Evolutionary conservation across 345 rosid genomes (phyloP), one percentile per base, ranked within the genome.

Genomic region (Populus alba): DNA sequence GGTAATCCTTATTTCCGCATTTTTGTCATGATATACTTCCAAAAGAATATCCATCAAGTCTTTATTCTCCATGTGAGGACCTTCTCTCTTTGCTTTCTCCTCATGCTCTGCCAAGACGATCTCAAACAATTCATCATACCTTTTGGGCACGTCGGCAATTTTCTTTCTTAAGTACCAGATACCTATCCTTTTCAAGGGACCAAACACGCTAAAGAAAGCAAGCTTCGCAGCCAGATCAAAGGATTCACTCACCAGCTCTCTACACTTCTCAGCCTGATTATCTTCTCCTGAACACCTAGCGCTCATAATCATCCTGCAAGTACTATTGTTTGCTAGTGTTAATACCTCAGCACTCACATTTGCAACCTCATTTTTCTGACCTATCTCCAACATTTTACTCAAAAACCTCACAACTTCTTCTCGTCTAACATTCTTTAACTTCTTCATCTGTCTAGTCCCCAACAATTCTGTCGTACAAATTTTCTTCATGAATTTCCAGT

Each of bases 401-500:
- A 78, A 16, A 62, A 83, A 62, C 45, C 78, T 6, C 72, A 15
- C 70, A 41, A 41, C 49, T 39, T 79, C 83, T n/a, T 82, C 80
- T 0, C 18, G 73, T 9, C 85, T 77, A 9, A 67, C 5, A 15
- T 16, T 55, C 53, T 77, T 9, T 13, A 70, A 79, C 69, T 71
- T 57, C 17, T 79, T 71, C 1, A 79, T 17, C 59, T 75, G 57
- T 0, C 72, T 72, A 9, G 55, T 33, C 68, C 85, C 62, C 7
- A 83, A 37, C 62, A 83, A 7, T 38, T 72, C 80, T 1, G 80
- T 38, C 55, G 70, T 74, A 23, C 68, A 1, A 1, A 86, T 79
- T 68, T 86, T 86, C 83, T 86, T 88, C 89, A 88, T 84, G 85
- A 88, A 84, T 72, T 70, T 82, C 87, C 90, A 86, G 82, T 88